Evolutionary conservation across 345 rosid genomes (phyloP).

Genomic region (Linum trigynum): DNA sequence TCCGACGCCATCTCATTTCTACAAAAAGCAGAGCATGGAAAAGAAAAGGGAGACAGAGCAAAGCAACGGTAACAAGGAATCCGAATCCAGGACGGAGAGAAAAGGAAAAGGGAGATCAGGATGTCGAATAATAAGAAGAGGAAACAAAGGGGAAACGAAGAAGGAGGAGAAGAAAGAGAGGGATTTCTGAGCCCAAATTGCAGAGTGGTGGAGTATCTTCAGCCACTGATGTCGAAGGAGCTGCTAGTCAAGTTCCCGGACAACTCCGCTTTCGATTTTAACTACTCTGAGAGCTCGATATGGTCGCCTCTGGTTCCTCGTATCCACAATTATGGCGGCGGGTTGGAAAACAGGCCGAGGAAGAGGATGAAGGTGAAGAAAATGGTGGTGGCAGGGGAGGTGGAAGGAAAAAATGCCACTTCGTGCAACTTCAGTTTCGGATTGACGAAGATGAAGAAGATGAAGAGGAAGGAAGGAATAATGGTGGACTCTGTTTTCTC

Average conservation of each 20-base stretch:
- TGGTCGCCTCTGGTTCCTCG: constrained; percentile 88
- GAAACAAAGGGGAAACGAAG: background rate
- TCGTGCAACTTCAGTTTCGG: constrained; percentile 13
- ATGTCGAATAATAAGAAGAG: background rate
- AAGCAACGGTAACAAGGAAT: background rate
- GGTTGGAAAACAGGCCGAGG: constrained; percentile 16
- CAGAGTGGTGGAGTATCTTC: constrained; percentile 72
- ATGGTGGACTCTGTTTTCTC: no score
- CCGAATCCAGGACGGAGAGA: background rate
- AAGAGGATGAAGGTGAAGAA: constrained; percentile 15
- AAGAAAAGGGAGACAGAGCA: background rate
- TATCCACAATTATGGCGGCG: constrained; percentile 36
- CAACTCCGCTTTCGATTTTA: constrained; percentile 58
- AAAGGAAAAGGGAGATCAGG: background rate
- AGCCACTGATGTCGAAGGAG: constrained; percentile 57
- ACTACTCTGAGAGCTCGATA: constrained; percentile 72
- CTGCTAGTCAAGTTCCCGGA: constrained; percentile 84
- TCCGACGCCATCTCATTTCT: background rate
- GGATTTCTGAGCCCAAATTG: constrained; percentile 16
- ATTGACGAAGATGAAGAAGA: constrained; percentile 1
- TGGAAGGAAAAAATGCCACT: background rate
- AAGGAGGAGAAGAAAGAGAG: constrained; percentile 34
- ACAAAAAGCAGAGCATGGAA: background rate
- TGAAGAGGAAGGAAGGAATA: constrained; percentile 16
- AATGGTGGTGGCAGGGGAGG: background rate